Percentiles rank a stretch among this genome's conserved stretches.
Evolutionary conservation across 225 moss, liverwort and hornwort genomes (phyloP).

Genomic region (Rhytidiadelphus loreus): DNA sequence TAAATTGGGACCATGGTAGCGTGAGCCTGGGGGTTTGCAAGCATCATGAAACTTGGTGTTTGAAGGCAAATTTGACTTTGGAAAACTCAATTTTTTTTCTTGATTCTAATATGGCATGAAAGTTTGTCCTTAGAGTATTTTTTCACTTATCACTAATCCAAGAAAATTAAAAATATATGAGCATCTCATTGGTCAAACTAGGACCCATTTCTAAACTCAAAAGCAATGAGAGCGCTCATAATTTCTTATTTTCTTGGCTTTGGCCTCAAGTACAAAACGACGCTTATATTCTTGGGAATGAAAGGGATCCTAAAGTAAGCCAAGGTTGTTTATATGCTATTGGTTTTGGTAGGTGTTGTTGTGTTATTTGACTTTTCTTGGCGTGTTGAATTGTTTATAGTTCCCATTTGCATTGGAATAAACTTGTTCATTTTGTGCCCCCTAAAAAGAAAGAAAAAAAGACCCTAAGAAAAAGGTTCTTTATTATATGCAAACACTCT

Average conservation of each 20-base stretch:
- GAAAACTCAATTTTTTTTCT: not conserved
- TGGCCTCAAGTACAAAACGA: not conserved
- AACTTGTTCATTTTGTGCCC: not conserved
- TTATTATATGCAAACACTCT: not conserved
- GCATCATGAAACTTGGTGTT: not conserved
- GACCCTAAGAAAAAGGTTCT: not conserved
- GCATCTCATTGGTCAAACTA: no score
- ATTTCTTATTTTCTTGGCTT: not conserved
- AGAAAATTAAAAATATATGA: not conserved
- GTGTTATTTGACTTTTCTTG: not conserved
- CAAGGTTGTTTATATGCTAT: no score
- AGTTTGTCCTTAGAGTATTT: rapidly evolving
- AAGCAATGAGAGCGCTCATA: not conserved
- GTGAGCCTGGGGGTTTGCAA: rapidly evolving
- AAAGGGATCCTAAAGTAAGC: no score
- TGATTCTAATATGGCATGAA: not conserved
- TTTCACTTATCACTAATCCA: not conserved
- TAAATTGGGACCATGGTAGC: not conserved
- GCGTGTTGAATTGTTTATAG: not conserved
- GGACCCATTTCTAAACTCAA: not conserved
- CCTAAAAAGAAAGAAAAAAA: no score
- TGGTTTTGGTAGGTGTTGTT: no score
- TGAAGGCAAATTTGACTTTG: not conserved
- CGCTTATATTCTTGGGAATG: not conserved
- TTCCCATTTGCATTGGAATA: not conserved